A percentile compares a stretch with the other conserved stretches of the same genome.
Conservation (phyloP, 805 yeast species). For the Myxozyma monticola region DNA sequence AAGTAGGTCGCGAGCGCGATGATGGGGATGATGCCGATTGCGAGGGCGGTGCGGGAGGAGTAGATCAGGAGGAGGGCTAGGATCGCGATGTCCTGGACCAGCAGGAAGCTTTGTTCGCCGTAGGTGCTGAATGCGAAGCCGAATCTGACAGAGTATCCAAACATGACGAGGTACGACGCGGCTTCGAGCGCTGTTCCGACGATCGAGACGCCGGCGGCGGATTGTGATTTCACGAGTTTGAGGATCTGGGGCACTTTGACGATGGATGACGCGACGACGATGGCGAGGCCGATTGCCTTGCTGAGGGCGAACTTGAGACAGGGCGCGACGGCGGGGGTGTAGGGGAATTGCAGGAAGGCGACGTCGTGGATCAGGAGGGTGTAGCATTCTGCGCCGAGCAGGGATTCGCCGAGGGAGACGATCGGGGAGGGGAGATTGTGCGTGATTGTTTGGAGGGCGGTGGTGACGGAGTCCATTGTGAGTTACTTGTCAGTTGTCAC, state of each 20-base stretch:
- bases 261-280: constrained; percentile 42
- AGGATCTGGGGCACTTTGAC: constrained; percentile 48
- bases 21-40: constrained; percentile 23
- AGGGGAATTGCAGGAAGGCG: constrained; percentile 30
- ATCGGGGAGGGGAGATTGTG: constrained; percentile 27
- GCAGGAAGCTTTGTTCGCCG: constrained; percentile 44
- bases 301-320: constrained; percentile 39
- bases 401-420: constrained; percentile 26
- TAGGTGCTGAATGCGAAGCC: constrained; percentile 43
- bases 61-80: constrained; percentile 36
- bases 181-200: constrained; percentile 41
- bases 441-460: constrained; percentile 12
- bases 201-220: constrained; percentile 43
- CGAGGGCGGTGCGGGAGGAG: constrained; percentile 31
- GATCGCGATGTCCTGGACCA: constrained; percentile 42
- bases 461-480: too few relatives aligned
- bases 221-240: constrained; percentile 37
- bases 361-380: constrained; percentile 31
- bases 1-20: constrained; percentile 18
- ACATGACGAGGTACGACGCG: constrained; percentile 38
- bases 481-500: too few relatives aligned
- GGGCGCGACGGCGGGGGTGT: constrained; percentile 5
- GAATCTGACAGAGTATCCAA: constrained; percentile 43
- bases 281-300: constrained; percentile 42
- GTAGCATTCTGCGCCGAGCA: constrained; percentile 34